Evolutionary conservation across 805 yeast genomes (phyloP).

Genomic region (Wickerhamomyces queroliae): DNA sequence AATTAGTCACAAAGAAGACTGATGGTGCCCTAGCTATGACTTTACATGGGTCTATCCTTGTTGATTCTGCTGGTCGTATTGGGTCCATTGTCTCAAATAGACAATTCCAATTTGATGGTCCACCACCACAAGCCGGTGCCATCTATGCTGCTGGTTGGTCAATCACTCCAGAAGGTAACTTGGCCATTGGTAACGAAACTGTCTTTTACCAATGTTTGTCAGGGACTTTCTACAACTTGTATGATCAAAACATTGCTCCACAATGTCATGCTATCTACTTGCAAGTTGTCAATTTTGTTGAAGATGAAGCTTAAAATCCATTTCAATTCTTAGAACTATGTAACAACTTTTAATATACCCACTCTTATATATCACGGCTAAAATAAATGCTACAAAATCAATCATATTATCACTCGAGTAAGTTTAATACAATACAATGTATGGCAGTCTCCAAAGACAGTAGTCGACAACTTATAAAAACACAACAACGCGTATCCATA

Average conservation of each 20-base stretch:
- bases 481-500: too few relatives aligned
- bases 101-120: conserved; percentile 78
- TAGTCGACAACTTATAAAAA: too few relatives aligned
- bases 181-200: conserved; percentile 51
- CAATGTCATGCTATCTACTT: conserved; percentile 55
- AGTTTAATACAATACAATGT: too few relatives aligned
- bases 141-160: conserved; percentile 60
- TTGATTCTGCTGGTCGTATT: conserved; percentile 53
- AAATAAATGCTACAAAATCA: too few relatives aligned
- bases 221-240: conserved; percentile 64
- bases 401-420: too few relatives aligned
- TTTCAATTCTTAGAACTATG: too few relatives aligned
- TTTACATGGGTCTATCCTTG: conserved; percentile 43
- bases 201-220: conserved; percentile 62
- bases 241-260: conserved; percentile 46
- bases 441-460: too few relatives aligned
- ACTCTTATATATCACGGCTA: too few relatives aligned
- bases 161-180: conserved; percentile 37
- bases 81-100: conserved; percentile 72
- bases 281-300: conserved; percentile 41
- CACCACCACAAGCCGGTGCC: conserved; percentile 72
- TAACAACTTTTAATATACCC: too few relatives aligned
- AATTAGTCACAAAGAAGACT: conserved; percentile 23
- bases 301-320: too few relatives aligned
- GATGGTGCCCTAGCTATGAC: conserved; percentile 36